These are phyloP conservation scores for Cinnamomum micranthum DNA, from an alignment of 164 flowering plant species.

Conservation along the genomic window DNA sequence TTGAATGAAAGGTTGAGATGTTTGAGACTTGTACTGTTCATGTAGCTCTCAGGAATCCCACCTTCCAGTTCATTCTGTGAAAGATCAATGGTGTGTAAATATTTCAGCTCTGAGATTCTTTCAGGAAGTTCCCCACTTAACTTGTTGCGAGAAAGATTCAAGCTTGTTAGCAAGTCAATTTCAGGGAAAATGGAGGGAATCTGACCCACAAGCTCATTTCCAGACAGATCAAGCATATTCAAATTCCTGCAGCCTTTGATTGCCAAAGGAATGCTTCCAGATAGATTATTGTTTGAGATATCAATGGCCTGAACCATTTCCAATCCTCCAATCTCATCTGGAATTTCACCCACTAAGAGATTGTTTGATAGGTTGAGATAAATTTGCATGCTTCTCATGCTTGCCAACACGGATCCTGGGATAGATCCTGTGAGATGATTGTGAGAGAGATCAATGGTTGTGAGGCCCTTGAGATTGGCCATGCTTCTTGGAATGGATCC, in stretches of 20 bases:
- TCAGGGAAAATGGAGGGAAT: slow-evolving; percentile 35
- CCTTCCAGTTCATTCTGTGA: slow-evolving; percentile 60
- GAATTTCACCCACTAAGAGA: slow-evolving; percentile 41
- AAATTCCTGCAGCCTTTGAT: slow-evolving; percentile 55
- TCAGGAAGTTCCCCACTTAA: slow-evolving; percentile 49
- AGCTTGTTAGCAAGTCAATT: slow-evolving; percentile 27
- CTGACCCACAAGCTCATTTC: slow-evolving; percentile 46
- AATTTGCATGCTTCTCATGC: slow-evolving; percentile 43
- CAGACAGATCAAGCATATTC: slow-evolving; percentile 56
- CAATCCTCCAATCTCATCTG: slow-evolving; percentile 59
- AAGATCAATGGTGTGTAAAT: slow-evolving; percentile 52
- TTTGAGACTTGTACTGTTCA: slow-evolving; percentile 40
- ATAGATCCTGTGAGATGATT: slow-evolving; percentile 59
- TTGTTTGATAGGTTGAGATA: slow-evolving; percentile 64
- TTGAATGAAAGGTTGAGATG: slow-evolving; percentile 71
- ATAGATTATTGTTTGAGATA: slow-evolving; percentile 62
- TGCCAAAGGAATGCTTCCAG: slow-evolving; percentile 52
- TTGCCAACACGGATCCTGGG: slow-evolving; percentile 40
- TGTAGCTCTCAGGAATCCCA: slow-evolving; percentile 43
- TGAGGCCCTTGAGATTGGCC: slow-evolving; percentile 34
- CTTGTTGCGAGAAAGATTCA: slow-evolving; percentile 63
- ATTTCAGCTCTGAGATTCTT: slow-evolving; percentile 34
- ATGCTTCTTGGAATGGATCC: slow-evolving; percentile 59
- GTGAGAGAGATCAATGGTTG: slow-evolving; percentile 57
- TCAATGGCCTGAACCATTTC: slow-evolving; percentile 70